Base-by-base conservation (phyloP, 768 basidiomycete genomes). In the Sporobolomyces phaffii region DNA sequence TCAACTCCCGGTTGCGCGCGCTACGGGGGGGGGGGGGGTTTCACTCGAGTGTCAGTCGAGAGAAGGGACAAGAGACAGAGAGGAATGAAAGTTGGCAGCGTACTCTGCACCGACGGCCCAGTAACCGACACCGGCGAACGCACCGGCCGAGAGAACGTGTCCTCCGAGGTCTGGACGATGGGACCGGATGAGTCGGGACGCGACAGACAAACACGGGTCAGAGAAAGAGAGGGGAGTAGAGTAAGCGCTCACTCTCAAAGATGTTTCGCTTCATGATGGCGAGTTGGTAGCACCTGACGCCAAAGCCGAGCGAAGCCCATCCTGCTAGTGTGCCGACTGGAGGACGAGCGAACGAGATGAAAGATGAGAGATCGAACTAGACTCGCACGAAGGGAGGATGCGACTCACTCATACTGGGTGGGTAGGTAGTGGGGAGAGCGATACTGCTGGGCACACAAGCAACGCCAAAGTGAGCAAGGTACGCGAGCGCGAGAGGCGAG, bases 221-320 rank as follows among this genome's bases (percentile, higher is more conserved):
- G 34, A 61, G 29, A 45, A 40, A 20, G 57, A 49, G 53, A 54
- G 50, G 51, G 47, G n/a, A 26, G 31, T 54, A n/a, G 53, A 33
- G 34, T n/a, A n/a, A n/a, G 61, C 26, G 83, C 90, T 77, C 76
- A 93, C 91, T 90, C 50, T 85, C 82, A 78, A 88, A 84, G 65
- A 92, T 82, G 75, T 86, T 85, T 74, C 87, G 82, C 76, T 83
- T 86, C 78, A 90, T 87, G 74, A 96, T 87, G 60, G 87, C 87
- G 28, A 96, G 85, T 79, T 93, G 91, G 73, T 89, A 90, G 66
- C 91, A 81, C 65, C 92, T 83, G 24, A 87, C 85, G 26, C 86
- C 86, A 64, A 96, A 86, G 47, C 91, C 91, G 75, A 91, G 87
- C 62, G 83, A 78, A 4, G 89, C 87, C 78, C 89, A 89, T 45